A percentile compares a stretch with the other conserved stretches of the same genome.
Evolutionary conservation across 768 basidiomycete genomes (phyloP).

Genomic region (Russula lepida): DNA sequence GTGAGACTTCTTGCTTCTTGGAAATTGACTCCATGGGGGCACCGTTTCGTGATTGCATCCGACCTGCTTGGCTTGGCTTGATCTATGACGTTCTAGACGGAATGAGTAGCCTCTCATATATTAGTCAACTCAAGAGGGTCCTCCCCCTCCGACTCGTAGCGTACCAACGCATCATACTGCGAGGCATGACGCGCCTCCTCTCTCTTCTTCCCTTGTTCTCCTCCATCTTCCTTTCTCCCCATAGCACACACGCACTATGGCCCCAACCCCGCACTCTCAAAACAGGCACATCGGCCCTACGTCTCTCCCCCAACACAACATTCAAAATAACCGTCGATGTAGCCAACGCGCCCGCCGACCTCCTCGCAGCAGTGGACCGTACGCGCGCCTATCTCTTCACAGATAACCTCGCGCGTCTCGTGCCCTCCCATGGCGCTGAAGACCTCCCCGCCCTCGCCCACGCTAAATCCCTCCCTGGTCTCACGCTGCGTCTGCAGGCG

Average conservation of each 20-base stretch:
- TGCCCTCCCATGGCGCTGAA: conserved; percentile 47
- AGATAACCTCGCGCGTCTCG: conserved; percentile 53
- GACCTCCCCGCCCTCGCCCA: conserved; percentile 33
- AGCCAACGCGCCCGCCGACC: conserved; percentile 42
- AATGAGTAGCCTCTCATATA: too few relatives aligned
- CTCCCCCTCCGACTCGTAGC: too few relatives aligned
- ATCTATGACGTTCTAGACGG: not conserved
- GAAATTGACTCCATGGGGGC: too few relatives aligned
- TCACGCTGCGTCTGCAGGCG: conserved; percentile 37
- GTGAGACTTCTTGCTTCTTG: too few relatives aligned
- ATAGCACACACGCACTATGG: conserved; percentile 29
- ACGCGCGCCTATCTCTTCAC: conserved; percentile 32
- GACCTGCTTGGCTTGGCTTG: not conserved
- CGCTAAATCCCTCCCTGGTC: conserved; percentile 36
- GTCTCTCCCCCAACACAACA: conserved; percentile 31
- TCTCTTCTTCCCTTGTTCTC: not conserved
- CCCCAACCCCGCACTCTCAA: conserved; percentile 28
- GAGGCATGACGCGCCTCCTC: not conserved
- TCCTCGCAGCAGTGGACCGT: conserved; percentile 46
- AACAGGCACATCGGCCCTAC: conserved; percentile 27
- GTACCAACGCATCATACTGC: too few relatives aligned
- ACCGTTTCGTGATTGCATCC: too few relatives aligned
- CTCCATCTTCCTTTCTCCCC: conserved; percentile 8
- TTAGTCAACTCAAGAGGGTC: too few relatives aligned
- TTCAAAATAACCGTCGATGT: conserved; percentile 47